phyloP scores from a whole-genome alignment of 306 rosid species.

The Casuarina equisetifolia region DNA sequence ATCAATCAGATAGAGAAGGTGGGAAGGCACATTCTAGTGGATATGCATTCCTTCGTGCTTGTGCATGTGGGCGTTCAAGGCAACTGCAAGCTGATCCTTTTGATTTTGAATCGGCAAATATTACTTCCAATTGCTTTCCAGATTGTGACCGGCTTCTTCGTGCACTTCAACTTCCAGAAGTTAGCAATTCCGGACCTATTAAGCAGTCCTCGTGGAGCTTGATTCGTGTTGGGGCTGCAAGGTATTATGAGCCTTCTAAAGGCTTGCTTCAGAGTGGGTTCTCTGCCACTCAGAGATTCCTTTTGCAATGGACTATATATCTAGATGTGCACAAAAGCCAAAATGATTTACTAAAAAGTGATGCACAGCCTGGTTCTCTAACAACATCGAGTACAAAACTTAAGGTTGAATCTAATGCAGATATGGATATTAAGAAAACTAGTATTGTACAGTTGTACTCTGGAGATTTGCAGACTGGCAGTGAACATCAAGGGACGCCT shows the following conservation, averaged over 20 bases:
- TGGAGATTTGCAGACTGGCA: slow-evolving; percentile 45
- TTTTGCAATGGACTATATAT: slow-evolving; percentile 65
- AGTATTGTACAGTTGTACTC: slow-evolving; percentile 32
- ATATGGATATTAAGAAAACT: slow-evolving; percentile 40
- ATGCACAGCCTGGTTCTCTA: slow-evolving; percentile 39
- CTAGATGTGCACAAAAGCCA: slow-evolving; percentile 42
- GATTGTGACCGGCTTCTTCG: slow-evolving; percentile 87
- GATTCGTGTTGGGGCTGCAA: slow-evolving; percentile 80
- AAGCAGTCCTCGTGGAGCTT: slow-evolving; percentile 75
- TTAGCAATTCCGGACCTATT: slow-evolving; percentile 49
- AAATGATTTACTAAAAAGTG: slow-evolving; percentile 42
- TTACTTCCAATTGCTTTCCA: slow-evolving; percentile 51
- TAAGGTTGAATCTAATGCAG: slow-evolving; percentile 43
- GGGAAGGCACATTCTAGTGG: slow-evolving; percentile 76
- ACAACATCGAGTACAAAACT: slow-evolving; percentile 24
- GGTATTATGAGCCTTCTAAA: slow-evolving; percentile 79
- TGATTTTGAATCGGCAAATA: slow-evolving; percentile 80
- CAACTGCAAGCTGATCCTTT: slow-evolving; percentile 75
- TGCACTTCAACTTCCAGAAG: slow-evolving; percentile 63
- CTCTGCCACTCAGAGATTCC: slow-evolving; percentile 64
- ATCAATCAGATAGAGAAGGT: slow-evolving; percentile 33
- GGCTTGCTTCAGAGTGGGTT: slow-evolving; percentile 96
- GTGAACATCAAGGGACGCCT: slow-evolving; percentile 40
- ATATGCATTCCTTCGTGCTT: slow-evolving; percentile 78
- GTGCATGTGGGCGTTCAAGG: slow-evolving; percentile 91